Percentiles rank a stretch among this genome's conserved stretches.
Conservation (phyloP, 2,329 filamentous ascomycete species). For the Ustulina deusta region DNA sequence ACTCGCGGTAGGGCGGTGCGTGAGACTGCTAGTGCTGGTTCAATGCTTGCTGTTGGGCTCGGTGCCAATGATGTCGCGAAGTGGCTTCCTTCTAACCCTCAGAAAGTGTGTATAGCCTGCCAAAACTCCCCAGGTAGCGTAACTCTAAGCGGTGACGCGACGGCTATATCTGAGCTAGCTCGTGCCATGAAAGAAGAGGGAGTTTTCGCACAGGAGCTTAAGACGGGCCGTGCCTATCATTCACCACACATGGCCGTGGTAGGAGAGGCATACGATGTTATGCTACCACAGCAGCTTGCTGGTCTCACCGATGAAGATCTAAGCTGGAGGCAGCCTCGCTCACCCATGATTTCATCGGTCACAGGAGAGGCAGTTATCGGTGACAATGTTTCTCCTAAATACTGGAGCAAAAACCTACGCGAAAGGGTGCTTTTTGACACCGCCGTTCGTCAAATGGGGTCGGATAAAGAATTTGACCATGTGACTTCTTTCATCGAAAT, state of each 20-base stretch:
- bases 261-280: slow-evolving; percentile 50
- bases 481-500: slow-evolving; percentile 40
- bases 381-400: slow-evolving; percentile 33
- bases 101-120: slow-evolving; percentile 52
- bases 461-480: slow-evolving; percentile 48
- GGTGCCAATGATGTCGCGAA: slow-evolving; percentile 43
- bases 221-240: slow-evolving; percentile 57
- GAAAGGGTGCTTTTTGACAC: slow-evolving; percentile 49
- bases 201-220: slow-evolving; percentile 60
- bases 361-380: slow-evolving; percentile 36
- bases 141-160: slow-evolving; percentile 61
- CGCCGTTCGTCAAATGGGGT: slow-evolving; percentile 53
- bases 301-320: slow-evolving; percentile 37
- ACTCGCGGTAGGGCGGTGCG: slow-evolving; percentile 42
- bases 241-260: slow-evolving; percentile 57
- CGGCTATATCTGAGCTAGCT: slow-evolving; percentile 56
- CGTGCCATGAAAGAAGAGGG: slow-evolving; percentile 56
- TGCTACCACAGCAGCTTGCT: slow-evolving; percentile 25
- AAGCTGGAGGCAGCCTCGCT: slow-evolving; percentile 30
- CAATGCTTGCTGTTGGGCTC: slow-evolving; percentile 52
- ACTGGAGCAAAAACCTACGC: slow-evolving; percentile 47
- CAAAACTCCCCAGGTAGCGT: slow-evolving; percentile 55
- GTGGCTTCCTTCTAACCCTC: slow-evolving; percentile 36
- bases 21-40: slow-evolving; percentile 34
- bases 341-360: slow-evolving; percentile 45